Base-by-base conservation (phyloP, 2,329 filamentous ascomycete genomes). In the Xylariaceae sp. region DNA sequence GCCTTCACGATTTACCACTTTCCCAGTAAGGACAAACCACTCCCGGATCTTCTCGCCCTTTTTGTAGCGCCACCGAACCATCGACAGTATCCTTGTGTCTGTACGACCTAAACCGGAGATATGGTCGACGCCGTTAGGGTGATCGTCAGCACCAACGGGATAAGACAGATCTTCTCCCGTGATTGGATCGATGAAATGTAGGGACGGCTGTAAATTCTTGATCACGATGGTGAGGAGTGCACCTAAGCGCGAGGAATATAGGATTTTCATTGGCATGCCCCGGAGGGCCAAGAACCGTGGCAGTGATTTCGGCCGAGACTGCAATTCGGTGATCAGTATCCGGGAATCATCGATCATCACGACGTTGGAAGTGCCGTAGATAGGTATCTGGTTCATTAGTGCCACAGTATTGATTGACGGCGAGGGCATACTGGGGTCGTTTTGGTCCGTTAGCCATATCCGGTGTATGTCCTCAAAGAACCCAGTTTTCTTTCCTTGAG, bases 11-110 rank as follows among this genome's bases (percentile, higher is more conserved):
- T n/a, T n/a, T n/a, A n/a, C n/a, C 14, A 25, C 39, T 10, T 37
- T 64, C 0, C 73, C 75, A 4, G 72, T 67, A 9, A 83, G 67
- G 11, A 85, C 64, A 19, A 86, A 63, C 49, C 77, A 81, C 2
- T 72, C 66, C 55, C 80, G 82, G 0, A 58, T 66, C 35, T 70
- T 73, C n/a, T 63, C 65, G 23, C 73, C 65, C 35, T 73, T 72
- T 19, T 63, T 58, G 40, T 73, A 76, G 5, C 64, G 53, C 83
- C 83, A 88, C 40, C 84, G 77, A 2, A 70, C 55, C 6, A 88
- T 54, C 1, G 72, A 67, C 27, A 74, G 64, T 2, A 88, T 70
- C 24, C 65, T 67, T 41, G 83, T 77, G 1, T 71, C 70, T 1
- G 57, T 42, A 28, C 72, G 66, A 2, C 72, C 73, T 12, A 87